Percentiles rank a stretch among this genome's conserved stretches.
phyloP scores from a whole-genome alignment of 352 stramenopile genomes.

The Discostella stelligera region DNA sequence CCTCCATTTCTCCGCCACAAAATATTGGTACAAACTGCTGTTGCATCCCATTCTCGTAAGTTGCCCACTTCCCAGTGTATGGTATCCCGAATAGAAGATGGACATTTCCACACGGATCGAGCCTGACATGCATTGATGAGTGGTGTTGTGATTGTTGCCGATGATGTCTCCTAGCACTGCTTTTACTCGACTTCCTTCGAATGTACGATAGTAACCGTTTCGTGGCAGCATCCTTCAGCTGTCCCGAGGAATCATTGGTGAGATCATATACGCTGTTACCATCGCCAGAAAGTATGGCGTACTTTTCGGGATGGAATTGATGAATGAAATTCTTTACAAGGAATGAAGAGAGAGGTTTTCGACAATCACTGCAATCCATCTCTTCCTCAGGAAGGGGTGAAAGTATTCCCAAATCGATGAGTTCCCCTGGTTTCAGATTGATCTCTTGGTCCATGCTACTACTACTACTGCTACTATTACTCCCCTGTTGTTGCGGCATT shows the following conservation, averaged over 20 bases:
- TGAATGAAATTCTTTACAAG: slow-evolving; percentile 52
- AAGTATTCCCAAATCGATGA: slow-evolving; percentile 42
- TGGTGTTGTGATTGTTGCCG: slow-evolving; percentile 11
- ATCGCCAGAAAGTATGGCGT: slow-evolving; percentile 20
- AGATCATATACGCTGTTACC: slow-evolving; percentile 34
- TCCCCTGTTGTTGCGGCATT: slow-evolving; percentile 7
- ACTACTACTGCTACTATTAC: background rate
- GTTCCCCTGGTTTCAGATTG: slow-evolving; percentile 45
- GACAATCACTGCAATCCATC: background rate
- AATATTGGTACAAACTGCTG: slow-evolving; percentile 32
- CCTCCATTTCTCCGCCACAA: slow-evolving; percentile 33
- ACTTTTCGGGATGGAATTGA: slow-evolving; percentile 28
- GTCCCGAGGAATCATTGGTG: slow-evolving; percentile 24
- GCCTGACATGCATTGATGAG: slow-evolving; percentile 26
- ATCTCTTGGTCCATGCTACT: slow-evolving; percentile 11
- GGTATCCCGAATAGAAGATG: slow-evolving; percentile 44
- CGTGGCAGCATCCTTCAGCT: slow-evolving; percentile 18
- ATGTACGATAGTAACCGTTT: slow-evolving; percentile 24
- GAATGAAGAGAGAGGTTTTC: slow-evolving; percentile 30
- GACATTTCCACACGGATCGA: slow-evolving; percentile 34
- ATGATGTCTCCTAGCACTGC: background rate
- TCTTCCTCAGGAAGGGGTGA: slow-evolving; percentile 24
- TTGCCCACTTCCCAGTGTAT: slow-evolving; percentile 41
- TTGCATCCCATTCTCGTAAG: slow-evolving; percentile 36
- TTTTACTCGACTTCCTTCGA: background rate